Conservation (phyloP, 208 protist genomes). For the Angomonas ambiguus region DNA sequence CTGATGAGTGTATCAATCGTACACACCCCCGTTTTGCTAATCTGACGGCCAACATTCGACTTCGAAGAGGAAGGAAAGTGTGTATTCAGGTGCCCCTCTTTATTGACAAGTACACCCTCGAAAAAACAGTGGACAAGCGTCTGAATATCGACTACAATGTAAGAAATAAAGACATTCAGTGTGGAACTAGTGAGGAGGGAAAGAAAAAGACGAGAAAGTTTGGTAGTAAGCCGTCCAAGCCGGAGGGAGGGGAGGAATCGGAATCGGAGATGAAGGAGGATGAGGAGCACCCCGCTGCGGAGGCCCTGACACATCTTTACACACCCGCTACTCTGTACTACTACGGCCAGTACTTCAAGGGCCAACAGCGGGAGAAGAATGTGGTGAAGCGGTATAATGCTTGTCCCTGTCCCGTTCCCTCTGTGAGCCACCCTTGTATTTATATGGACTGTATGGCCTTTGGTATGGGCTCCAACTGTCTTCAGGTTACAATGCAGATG, state of each 20-base stretch:
- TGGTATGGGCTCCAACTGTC: slow-evolving; percentile 97
- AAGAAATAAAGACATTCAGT: slow-evolving; percentile 81
- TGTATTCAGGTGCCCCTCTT: slow-evolving; percentile 96
- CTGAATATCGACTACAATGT: slow-evolving; percentile 76
- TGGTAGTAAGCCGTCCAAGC: neutral
- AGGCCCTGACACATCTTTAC: slow-evolving; percentile 70
- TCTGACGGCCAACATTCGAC: slow-evolving; percentile 95
- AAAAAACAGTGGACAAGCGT: slow-evolving; percentile 60
- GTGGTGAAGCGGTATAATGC: slow-evolving; percentile 79
- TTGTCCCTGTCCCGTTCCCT: slow-evolving; percentile 76
- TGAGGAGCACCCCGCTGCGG: slow-evolving; percentile 34
- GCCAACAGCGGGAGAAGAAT: slow-evolving; percentile 39
- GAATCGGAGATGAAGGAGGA: neutral
- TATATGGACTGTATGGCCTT: slow-evolving; percentile 99
- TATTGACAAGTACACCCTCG: slow-evolving; percentile 90
- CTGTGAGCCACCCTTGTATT: slow-evolving; percentile 90
- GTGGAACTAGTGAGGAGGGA: slow-evolving; percentile 34
- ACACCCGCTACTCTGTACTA: slow-evolving; percentile 85
- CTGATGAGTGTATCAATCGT: slow-evolving; percentile 96
- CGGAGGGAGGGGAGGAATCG: neutral
- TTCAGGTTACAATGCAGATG: slow-evolving; percentile 98
- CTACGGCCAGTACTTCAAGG: slow-evolving; percentile 90
- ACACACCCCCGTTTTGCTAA: slow-evolving; percentile 96
- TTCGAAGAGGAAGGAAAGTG: slow-evolving; percentile 93
- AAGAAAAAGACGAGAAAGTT: slow-evolving; percentile 54